Base-by-base conservation (phyloP, 2,329 filamentous ascomycete species). In the Microsporum canis region DNA sequence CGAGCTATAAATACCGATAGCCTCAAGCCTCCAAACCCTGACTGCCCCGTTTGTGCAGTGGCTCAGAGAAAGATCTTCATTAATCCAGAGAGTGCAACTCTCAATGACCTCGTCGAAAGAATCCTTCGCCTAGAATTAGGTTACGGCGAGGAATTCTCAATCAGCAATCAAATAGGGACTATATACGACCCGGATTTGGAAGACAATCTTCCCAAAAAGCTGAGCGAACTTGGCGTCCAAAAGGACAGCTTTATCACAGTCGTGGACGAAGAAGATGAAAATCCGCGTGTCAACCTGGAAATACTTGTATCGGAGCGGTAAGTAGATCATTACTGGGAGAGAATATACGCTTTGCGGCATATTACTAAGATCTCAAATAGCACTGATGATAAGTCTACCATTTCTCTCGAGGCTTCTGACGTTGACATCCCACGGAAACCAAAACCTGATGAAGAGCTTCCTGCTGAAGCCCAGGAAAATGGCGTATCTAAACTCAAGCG, bases 141-240 rank as follows among this genome's bases (percentile, higher is more conserved):
- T 2, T 96, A 94, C 69, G 84, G 85, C 3, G 85, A 91, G 62
- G 91, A 96, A 59, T 84, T 97, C 65, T 87, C 86, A 2, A 77
- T 97, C 62, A 88, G 82, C 69, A 90, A 83, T 61, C 86, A 90
- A 5, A 78, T 82, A 7, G 87, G 87, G 58, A 79, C 91, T n/a
- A 80, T 97, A 47, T 97, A 95, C 68, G 94, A 97, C 68, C 83
- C 86, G 0, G 94, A 97, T 61, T 84, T 95, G 68, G 89, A 89
- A 3, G 89, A 95, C 61, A 95, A 96, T 68, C 77, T 97, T 0
- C 73, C 79, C 0, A 95, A 90, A 77, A 91, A 88, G 63, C 80
- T 99, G 58, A 79, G 75, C 31, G 88, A 96, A 23, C 80, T 96
- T 6, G 88, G 87, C 8, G 83, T 96, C 67, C 82, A 82, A 62